A percentile compares a stretch with the other conserved stretches of the same genome.
These are phyloP conservation scores for Apiospora pterosperma DNA, from an alignment of 2,329 filamentous ascomycete genomes.

Conservation along the genomic window DNA sequence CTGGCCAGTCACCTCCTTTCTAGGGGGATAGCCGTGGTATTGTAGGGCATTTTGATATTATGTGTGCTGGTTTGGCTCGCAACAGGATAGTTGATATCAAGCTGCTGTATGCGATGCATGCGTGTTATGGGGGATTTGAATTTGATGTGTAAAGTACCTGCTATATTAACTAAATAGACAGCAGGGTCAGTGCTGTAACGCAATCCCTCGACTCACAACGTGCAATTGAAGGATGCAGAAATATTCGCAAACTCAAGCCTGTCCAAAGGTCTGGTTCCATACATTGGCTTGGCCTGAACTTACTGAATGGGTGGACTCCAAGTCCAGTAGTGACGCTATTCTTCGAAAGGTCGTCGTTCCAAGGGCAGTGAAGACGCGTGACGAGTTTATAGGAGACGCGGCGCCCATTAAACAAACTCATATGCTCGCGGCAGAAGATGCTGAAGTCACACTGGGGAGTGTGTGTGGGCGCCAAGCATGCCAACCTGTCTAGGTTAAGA, in stretches of 20 bases:
- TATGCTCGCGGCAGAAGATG: constrained; percentile 1
- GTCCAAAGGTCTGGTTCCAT: neutral
- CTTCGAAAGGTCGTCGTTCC: neutral
- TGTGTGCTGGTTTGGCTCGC: neutral
- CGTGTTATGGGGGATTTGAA: no score
- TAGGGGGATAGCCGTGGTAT: constrained; percentile 76
- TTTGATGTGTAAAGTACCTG: no score
- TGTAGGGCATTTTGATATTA: constrained; percentile 73
- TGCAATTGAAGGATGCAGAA: neutral
- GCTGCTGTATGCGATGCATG: neutral
- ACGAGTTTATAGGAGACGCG: constrained; percentile 6
- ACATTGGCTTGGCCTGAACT: neutral
- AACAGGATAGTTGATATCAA: neutral
- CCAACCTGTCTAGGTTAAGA: neutral
- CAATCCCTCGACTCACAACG: no score
- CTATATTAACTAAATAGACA: no score
- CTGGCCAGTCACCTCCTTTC: constrained; percentile 80
- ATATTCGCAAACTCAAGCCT: neutral
- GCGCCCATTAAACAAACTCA: constrained; percentile 1
- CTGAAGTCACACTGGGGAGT: no score
- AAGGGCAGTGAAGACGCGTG: constrained; percentile 6
- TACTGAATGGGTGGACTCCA: neutral
- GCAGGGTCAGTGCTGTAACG: no score
- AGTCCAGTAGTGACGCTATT: no score
- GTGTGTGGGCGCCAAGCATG: neutral